A percentile compares a stretch with the other conserved stretches of the same genome.
Conservation (phyloP, 805 yeast species). For the Candida boleticola region DNA sequence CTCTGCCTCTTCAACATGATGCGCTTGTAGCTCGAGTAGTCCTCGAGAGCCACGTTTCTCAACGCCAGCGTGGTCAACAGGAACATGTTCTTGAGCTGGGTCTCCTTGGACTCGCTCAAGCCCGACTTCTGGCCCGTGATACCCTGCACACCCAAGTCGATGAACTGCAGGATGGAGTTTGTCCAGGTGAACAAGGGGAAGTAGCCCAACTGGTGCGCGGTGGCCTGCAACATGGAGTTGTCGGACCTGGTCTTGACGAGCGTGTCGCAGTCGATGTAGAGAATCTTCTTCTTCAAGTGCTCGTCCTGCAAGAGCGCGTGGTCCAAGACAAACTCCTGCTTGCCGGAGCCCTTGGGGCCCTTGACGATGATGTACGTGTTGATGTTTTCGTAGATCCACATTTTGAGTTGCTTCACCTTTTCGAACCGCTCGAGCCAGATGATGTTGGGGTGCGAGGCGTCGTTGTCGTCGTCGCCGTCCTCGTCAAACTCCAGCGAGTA, state of each 20-base stretch:
- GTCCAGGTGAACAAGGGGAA: constrained; percentile 94
- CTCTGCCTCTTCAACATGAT: constrained; percentile 18
- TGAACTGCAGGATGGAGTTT: constrained; percentile 69
- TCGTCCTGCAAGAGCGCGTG: constrained; percentile 60
- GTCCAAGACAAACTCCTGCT: constrained; percentile 70
- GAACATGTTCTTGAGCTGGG: constrained; percentile 78
- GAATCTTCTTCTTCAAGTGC: constrained; percentile 41
- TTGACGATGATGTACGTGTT: constrained; percentile 84
- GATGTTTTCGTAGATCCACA: constrained; percentile 86
- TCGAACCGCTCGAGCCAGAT: constrained; percentile 74
- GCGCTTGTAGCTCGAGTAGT: constrained; percentile 26
- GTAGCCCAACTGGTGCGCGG: constrained; percentile 82
- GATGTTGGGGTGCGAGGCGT: constrained; percentile 26
- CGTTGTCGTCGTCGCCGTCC: constrained; percentile 5
- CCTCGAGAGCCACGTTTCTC: constrained; percentile 51
- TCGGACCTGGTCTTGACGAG: constrained; percentile 75
- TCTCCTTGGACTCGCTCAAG: constrained; percentile 75
- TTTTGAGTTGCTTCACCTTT: constrained; percentile 61
- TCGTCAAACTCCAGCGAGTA: constrained; percentile 9
- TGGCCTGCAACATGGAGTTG: constrained; percentile 58
- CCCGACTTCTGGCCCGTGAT: constrained; percentile 94
- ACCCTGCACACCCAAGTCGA: constrained; percentile 86
- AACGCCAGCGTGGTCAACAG: constrained; percentile 70
- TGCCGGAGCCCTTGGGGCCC: constrained; percentile 97
- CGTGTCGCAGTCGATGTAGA: constrained; percentile 76